These are phyloP conservation scores for Paracoccidioides brasiliensis DNA, from an alignment of 2,329 filamentous ascomycete genomes.

Conservation along the genomic window DNA sequence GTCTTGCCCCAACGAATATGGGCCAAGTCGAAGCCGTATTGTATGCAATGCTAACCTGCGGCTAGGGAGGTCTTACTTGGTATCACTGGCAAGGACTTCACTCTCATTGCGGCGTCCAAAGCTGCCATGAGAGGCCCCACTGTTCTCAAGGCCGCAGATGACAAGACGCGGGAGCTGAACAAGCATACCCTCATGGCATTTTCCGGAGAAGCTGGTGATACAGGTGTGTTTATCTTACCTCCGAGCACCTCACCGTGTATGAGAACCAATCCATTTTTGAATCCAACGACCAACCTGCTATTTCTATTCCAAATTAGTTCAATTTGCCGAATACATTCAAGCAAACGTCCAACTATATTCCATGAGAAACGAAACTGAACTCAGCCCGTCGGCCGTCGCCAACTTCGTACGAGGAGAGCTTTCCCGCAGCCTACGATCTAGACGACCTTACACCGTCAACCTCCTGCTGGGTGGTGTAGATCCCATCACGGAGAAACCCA, in stretches of 20 bases:
- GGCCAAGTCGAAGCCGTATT: background rate
- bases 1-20: background rate
- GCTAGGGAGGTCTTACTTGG: conserved; percentile 90
- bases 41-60: background rate
- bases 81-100: conserved; percentile 98
- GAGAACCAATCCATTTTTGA: background rate
- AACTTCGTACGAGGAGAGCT: conserved; percentile 92
- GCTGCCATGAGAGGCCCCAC: conserved; percentile 96
- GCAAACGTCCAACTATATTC: conserved; percentile 96
- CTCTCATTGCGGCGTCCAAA: conserved; percentile 93
- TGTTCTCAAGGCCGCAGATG: conserved; percentile 85
- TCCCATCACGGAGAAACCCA: conserved; percentile 78
- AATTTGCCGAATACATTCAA: conserved; percentile 99
- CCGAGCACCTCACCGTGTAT: background rate
- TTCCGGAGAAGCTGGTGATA: conserved; percentile 92
- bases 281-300: background rate
- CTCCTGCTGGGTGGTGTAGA: conserved; percentile 89
- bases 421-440: conserved; percentile 75
- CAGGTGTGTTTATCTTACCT: conserved; percentile 41
- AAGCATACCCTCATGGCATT: conserved; percentile 91
- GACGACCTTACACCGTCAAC: conserved; percentile 94
- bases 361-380: conserved; percentile 91
- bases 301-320: conserved; percentile 44
- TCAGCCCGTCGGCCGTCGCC: conserved; percentile 77
- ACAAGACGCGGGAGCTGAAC: conserved; percentile 91